Evolutionary conservation across 805 yeast species (phyloP).

Genomic region (Cyberlindnera mrakii): DNA sequence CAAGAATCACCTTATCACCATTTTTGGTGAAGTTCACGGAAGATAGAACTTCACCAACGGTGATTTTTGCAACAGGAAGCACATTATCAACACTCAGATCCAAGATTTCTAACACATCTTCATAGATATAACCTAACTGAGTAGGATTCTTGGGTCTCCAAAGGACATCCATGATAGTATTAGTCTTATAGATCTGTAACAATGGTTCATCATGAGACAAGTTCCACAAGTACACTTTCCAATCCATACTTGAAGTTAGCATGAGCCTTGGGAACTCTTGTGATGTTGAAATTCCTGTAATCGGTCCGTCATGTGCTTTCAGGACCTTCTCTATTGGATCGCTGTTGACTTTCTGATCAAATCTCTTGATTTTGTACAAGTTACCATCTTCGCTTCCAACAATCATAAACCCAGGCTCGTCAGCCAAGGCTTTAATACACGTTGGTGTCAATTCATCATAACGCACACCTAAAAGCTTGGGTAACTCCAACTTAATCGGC

Average conservation of each 20-base stretch:
- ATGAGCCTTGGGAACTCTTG: constrained; percentile 18
- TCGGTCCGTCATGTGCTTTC: constrained; percentile 23
- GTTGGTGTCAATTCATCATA: constrained; percentile 29
- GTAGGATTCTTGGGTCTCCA: constrained; percentile 24
- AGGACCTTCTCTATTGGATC: constrained; percentile 16
- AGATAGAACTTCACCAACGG: constrained; percentile 8
- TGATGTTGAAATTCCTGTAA: constrained; percentile 17
- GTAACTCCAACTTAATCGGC: constrained; percentile 19
- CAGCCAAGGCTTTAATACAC: constrained; percentile 11
- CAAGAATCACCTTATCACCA: constrained; percentile 14
- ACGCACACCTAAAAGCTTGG: constrained; percentile 15
- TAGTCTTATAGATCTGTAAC: constrained; percentile 19
- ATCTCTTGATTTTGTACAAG: constrained; percentile 25
- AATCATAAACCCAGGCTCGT: constrained; percentile 19
- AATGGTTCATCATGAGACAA: constrained; percentile 14
- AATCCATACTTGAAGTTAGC: constrained; percentile 26
- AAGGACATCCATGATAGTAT: constrained; percentile 21
- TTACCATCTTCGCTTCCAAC: constrained; percentile 30
- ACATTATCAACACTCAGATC: constrained; percentile 25
- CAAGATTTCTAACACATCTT: constrained; percentile 25
- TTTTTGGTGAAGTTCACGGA: constrained; percentile 12
- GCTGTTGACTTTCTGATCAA: constrained; percentile 15
- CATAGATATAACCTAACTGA: constrained; percentile 27
- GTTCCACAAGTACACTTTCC: constrained; percentile 27
- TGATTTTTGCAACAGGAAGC: constrained; percentile 17